Evolutionary conservation across 192 early-diverging fungal genomes (phyloP), one percentile per base, ranked within the genome.

Genomic region (Coemansia sp.): DNA sequence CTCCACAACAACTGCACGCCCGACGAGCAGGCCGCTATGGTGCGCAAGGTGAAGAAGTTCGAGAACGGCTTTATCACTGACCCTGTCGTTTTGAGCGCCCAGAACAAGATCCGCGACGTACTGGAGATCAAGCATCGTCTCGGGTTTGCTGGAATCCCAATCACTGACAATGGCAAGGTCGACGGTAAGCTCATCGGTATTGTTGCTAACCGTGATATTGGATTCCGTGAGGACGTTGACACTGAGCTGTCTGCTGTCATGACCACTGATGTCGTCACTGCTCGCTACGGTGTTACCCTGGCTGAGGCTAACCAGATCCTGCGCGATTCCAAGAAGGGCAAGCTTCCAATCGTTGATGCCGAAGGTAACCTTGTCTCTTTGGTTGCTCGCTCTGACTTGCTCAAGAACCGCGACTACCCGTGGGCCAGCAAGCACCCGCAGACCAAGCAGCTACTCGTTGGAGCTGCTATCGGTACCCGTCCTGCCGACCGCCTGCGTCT

Each of bases 11-110:
- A 99, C 89, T 99, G 96, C 85, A 89, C 92, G 27, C 86, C 96
- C 51, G 93, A 94, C 47, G 94, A 96, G 85, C 97, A 99, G 88
- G 94, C 95, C 12, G 92, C 94, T 10, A 99, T 99, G 97, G 97
- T 99, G 42, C 89, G 94, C 73, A 93, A 94, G 78, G 97, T 99
- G 79, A 97, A 95, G 87, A 95, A 91, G 80, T 99, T 94, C 73
- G 97, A 99, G 78, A 99, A 99, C 87, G 97, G 97, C 12, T 99
- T 99, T 79, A 99, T 99, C 80, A 90, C 92, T 44, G 95, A 99
- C 74, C 97, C 97, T 15, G 73, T 95, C 52, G 92, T 92, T 75
- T 82, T 99, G 68, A 89, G 89, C 66, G 93, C 95, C 34, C 80
- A 85, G 62, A 85, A 97, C 86, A 93, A 88, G 40, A 95, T 97